Base-by-base conservation (phyloP, 257 asterid genomes). In the Ilex asprella region DNA sequence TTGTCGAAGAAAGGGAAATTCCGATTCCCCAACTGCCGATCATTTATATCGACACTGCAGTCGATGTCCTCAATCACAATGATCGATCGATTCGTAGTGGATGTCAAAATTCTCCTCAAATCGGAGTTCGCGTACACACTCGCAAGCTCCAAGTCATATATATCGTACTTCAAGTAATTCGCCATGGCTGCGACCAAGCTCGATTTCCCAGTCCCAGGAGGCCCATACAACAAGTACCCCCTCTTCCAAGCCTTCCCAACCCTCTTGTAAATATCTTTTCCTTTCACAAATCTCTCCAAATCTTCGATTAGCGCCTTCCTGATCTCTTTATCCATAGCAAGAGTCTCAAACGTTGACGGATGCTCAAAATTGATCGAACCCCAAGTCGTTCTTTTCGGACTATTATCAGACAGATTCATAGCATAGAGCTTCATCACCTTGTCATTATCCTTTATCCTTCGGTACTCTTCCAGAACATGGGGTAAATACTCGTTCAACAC, bases 231-330 rank as follows among this genome's bases (percentile, higher is more conserved):
- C 80, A 88, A 39, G 35, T 88, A 88, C 3, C 96, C 95, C 30
- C 95, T 67, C 71, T 88, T 88, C 96, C 96, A 88, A 12, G 92
- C 92, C 65, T 79, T 73, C 35, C 96, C 96, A 0, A 88, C 92
- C 15, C 76, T 81, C 72, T 84, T 62, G 55, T 86, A 88, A 13
- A 79, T 84, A 0, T 84, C 90, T 47, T 75, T 86, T 69, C 96
- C 72, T 50, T 68, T 72, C 13, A 88, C 68, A 39, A 86, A 88
- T 73, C 86, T 78, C 39, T 88, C 83, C 53, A 88, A 61, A 64
- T 88, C 96, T 0, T 79, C 81, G 1, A 68, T 50, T 15, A 89
- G 66, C 0, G 53, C 43, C 32, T 46, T 43, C 46, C 86, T 88
- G 51, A 66, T 16, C 7, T 47, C 49, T 0, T 80, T 58, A 0